phyloP scores from a whole-genome alignment of 768 basidiomycete genomes.

The Dictyophora rubrovolvata region DNA sequence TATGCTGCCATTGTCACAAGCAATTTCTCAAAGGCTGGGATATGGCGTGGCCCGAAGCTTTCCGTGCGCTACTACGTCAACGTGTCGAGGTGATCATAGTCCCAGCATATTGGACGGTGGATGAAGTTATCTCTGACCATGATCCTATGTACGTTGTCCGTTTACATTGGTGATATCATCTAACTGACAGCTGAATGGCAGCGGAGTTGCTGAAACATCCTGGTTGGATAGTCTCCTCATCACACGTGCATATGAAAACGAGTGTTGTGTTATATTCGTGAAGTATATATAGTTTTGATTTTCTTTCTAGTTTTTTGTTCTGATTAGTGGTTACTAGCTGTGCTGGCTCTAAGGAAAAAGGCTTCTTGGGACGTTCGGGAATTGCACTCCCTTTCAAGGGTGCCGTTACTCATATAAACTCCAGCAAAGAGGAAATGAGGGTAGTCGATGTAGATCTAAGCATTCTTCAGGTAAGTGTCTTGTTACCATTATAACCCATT shows the following conservation, averaged over 20 bases:
- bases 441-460: slow-evolving; percentile 4
- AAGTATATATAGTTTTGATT: background rate
- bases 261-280: slow-evolving; percentile 8
- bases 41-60: slow-evolving; percentile 8
- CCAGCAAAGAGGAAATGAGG: background rate
- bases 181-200: background rate
- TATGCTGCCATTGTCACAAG: no score
- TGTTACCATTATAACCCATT: background rate
- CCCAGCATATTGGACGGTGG: slow-evolving; percentile 2
- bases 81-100: slow-evolving; percentile 6
- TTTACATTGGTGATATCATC: background rate
- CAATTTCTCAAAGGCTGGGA: slow-evolving; percentile 3
- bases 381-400: slow-evolving; percentile 7
- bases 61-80: slow-evolving; percentile 4
- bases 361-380: slow-evolving; percentile 6
- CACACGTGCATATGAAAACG: slow-evolving; percentile 7
- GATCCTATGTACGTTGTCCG: slow-evolving; percentile 1
- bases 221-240: slow-evolving; percentile 6
- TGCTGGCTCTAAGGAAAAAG: background rate
- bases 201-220: background rate
- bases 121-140: slow-evolving; percentile 1
- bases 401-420: slow-evolving; percentile 1
- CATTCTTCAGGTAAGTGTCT: slow-evolving; percentile 1
- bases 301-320: background rate
- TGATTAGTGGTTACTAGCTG: background rate